These are phyloP conservation scores for Apiotrichum veenhuisii DNA, from an alignment of 1,284 basidiomycete species.

Conservation along the genomic window DNA sequence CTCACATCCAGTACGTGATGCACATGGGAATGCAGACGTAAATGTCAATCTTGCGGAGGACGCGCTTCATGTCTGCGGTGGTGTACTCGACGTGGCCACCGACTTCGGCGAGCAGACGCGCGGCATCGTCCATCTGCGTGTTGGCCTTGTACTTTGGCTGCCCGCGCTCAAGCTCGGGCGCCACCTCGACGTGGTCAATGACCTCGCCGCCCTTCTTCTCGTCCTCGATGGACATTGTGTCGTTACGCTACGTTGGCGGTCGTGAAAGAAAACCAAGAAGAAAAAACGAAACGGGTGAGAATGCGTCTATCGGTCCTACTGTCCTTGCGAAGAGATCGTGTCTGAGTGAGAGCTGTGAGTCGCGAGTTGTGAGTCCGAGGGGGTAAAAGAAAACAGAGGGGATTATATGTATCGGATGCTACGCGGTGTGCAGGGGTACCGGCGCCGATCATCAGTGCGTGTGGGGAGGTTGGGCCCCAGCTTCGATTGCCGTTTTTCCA, in stretches of 20 bases:
- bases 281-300: too few relatives aligned
- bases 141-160: conserved; percentile 10
- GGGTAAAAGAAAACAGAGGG: too few relatives aligned
- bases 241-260: background rate
- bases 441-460: too few relatives aligned
- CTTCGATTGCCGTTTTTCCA: too few relatives aligned
- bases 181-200: conserved; percentile 10
- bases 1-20: conserved; percentile 15
- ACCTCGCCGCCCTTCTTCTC: background rate
- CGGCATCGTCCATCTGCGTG: conserved; percentile 15
- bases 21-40: conserved; percentile 19
- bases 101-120: conserved; percentile 12
- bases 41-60: conserved; percentile 16
- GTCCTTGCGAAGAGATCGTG: too few relatives aligned
- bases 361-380: too few relatives aligned
- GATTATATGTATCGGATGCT: too few relatives aligned
- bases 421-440: too few relatives aligned
- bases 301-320: too few relatives aligned
- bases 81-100: conserved; percentile 13
- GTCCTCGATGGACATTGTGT: background rate
- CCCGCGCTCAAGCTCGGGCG: background rate
- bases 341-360: too few relatives aligned
- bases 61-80: conserved; percentile 10
- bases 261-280: too few relatives aligned
- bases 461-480: too few relatives aligned